A percentile compares a stretch with the other conserved stretches of the same genome.
These are phyloP conservation scores for Nakazawaea ernobii DNA, from an alignment of 805 yeast species.

Conservation along the genomic window DNA sequence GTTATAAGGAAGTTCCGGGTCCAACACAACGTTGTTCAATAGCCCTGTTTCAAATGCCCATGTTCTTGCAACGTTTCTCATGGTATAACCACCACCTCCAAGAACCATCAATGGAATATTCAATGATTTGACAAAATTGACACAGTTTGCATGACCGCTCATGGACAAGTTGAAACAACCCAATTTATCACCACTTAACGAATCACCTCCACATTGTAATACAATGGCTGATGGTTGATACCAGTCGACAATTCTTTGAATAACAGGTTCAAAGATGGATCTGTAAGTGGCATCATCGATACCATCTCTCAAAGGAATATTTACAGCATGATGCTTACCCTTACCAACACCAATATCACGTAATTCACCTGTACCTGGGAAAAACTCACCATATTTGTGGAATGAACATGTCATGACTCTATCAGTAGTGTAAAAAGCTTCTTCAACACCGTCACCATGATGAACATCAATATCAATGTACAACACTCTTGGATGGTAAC, in stretches of 20 bases:
- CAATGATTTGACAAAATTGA: slow-evolving; percentile 77
- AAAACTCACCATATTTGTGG: slow-evolving; percentile 89
- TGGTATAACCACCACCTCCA: slow-evolving; percentile 99
- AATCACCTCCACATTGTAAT: slow-evolving; percentile 98
- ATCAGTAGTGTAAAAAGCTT: slow-evolving; percentile 88
- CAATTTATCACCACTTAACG: slow-evolving; percentile 89
- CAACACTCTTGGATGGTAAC: slow-evolving; percentile 80
- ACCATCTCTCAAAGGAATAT: slow-evolving; percentile 87
- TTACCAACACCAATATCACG: slow-evolving; percentile 80
- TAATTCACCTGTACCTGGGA: slow-evolving; percentile 89
- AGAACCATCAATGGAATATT: slow-evolving; percentile 88
- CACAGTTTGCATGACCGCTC: slow-evolving; percentile 95
- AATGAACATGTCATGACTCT: slow-evolving; percentile 87
- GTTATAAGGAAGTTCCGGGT: slow-evolving; percentile 80
- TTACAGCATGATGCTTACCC: slow-evolving; percentile 79
- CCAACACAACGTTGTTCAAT: slow-evolving; percentile 71
- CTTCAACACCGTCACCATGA: slow-evolving; percentile 95
- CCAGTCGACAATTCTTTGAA: slow-evolving; percentile 70
- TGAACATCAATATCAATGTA: slow-evolving; percentile 89
- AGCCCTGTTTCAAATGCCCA: slow-evolving; percentile 95
- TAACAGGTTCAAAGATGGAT: slow-evolving; percentile 84
- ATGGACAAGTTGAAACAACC: slow-evolving; percentile 95
- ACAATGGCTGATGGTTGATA: slow-evolving; percentile 95
- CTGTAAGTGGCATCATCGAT: slow-evolving; percentile 87
- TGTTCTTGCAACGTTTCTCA: slow-evolving; percentile 91